Base-by-base conservation (phyloP, 2,329 filamentous ascomycete genomes). In the Cordyceps pruinosa region DNA sequence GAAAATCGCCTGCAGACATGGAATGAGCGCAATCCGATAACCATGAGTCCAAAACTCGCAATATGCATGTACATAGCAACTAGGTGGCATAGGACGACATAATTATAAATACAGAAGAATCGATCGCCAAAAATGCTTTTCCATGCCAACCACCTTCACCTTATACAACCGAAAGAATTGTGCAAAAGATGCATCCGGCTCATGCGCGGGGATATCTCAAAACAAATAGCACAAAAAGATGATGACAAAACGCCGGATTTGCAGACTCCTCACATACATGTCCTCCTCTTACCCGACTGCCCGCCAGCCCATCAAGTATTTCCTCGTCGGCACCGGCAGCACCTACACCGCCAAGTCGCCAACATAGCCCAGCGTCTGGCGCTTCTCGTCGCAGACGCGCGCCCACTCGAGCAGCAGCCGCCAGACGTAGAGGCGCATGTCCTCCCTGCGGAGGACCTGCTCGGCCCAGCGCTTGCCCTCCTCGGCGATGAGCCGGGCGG, bases 341-440 rank as follows among this genome's bases (percentile, higher is more conserved):
- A n/a, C n/a, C n/a, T n/a, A n/a, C n/a, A n/a, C n/a, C n/a, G n/a
- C 12, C 59, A 79, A 60, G 58, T 80, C 78, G 4, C 63, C 73
- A 7, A 79, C 72, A 56, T 69, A 80, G 2, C 70, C 77, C 15
- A 80, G 64, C 19, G 62, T 69, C 8, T 77, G 68, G 34, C 77
- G 66, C 48, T 74, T 71, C 56, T 75, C 73, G 57, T 77, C 77
- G 53, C 70, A 75, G 19, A 83, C 70, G 34, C 80, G 68, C 25
- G 77, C 80, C 70, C 80, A 84, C 66, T 85, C 82, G 39, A 84
- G 70, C 39, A 85, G 69, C 59, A 89, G 62, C 41, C 85, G 74
- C 71, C 82, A 83, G 21, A 84, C 76, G 65, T 89, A 89, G 8
- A 89, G 72, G 59, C 77, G 71, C 83, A 88, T 87, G 64, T 88